Base-by-base conservation (phyloP, 257 asterid genomes). In the Nyctanthes arbortristis region DNA sequence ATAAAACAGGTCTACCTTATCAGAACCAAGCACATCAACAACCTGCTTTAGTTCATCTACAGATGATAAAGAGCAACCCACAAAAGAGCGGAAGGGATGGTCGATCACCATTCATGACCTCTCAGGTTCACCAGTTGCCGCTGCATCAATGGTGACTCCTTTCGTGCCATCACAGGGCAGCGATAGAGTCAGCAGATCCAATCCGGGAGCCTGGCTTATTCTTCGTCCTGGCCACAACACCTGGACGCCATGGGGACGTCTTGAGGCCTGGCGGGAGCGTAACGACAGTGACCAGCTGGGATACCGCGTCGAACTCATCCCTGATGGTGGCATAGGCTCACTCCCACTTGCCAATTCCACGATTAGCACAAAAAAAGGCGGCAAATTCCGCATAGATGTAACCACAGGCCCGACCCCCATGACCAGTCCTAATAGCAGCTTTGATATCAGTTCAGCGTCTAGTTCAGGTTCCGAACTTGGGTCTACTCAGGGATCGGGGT, bases 201-300 rank as follows among this genome's bases (percentile, higher is more conserved):
- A 91, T 52, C 99, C 99, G 0, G 99, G 99, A 1, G 97, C 97
- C 0, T 94, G 99, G 97, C 97, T 94, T 59, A 91, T 94, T 20
- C 97, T 94, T 67, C 84, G 97, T 0, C 96, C 97, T 11, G 96
- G 91, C 27, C 83, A 86, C 16, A 78, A 82, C 69, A 91, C 97
- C 1, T 94, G 97, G 97, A 80, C 78, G 78, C 99, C 99, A 0
- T 94, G 99, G 99, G 99, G 97, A 36, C 92, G 96, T 9, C 93
- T 94, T 2, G 97, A 94, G 80, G 97, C 97, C 0, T 94, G 99
- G 97, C 75, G 95, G 24, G 92, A 88, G 36, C 49, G 75, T 27
- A 69, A 52, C 20, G 61, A 65, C 11, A 81, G 81, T 2, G 77
- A 78, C 76, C 75, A 59, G 55, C 87, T 94, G 8, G 97, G 99